phyloP scores from a whole-genome alignment of 179 eudicot genomes.

The Corrigiola litoralis region DNA sequence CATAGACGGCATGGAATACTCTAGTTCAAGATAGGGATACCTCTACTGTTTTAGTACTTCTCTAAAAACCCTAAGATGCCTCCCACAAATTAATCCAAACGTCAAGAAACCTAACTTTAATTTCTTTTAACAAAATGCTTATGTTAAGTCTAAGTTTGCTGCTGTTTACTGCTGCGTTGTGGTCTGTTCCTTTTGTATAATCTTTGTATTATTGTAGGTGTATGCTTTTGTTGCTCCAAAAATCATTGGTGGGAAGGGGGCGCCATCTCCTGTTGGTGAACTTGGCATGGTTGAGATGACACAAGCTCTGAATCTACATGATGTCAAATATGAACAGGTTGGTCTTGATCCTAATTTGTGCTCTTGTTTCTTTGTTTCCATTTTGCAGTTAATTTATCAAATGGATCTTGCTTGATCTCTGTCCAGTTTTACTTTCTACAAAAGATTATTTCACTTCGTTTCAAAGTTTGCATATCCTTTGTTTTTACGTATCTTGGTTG shows the following conservation, averaged over 20 bases:
- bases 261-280: slow-evolving; percentile 97
- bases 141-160: not conserved
- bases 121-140: not conserved
- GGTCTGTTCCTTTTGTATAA: not conserved
- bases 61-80: no score
- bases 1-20: no score
- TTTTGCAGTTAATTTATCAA: not conserved
- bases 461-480: not conserved
- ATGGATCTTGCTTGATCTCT: not conserved
- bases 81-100: no score
- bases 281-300: slow-evolving; percentile 99
- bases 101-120: no score
- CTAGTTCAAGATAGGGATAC: no score
- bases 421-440: not conserved
- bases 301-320: slow-evolving; percentile 78
- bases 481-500: not conserved
- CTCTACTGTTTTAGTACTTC: no score
- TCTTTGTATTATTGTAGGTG: slow-evolving; percentile 53
- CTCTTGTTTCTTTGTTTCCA: not conserved
- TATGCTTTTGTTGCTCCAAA: slow-evolving; percentile 95
- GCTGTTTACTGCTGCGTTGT: not conserved
- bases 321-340: slow-evolving; percentile 88
- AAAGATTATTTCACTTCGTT: not conserved
- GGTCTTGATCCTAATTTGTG: slow-evolving; percentile 5
- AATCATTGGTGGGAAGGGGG: slow-evolving; percentile 91